A percentile compares a stretch with the other conserved stretches of the same genome.
Evolutionary conservation across 176 grass and related monocot species (phyloP).

Genomic region (Urochloa ruziziensis): DNA sequence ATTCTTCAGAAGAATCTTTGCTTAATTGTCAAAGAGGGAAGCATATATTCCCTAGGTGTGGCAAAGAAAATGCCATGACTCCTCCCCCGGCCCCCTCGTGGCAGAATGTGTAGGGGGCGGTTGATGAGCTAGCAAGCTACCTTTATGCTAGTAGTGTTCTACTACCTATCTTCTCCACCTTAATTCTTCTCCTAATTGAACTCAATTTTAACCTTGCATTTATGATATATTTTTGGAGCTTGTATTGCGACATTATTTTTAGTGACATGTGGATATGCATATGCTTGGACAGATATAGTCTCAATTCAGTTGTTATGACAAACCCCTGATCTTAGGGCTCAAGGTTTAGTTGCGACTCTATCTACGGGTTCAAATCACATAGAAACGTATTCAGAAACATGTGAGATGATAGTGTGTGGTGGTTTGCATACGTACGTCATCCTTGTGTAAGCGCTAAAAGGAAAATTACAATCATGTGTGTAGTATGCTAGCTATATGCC

Average conservation of each 20-base stretch:
- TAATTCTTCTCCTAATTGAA: conserved; percentile 19
- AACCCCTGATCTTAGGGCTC: neutral
- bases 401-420: no score
- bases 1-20: conserved; percentile 49
- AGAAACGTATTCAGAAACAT: no score
- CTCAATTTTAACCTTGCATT: conserved; percentile 36
- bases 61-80: conserved; percentile 42
- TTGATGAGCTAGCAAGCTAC: neutral
- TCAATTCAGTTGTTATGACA: neutral
- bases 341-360: no score
- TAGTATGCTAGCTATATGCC: neutral
- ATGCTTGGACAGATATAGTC: conserved; percentile 35
- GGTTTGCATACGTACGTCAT: no score
- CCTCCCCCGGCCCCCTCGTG: neutral
- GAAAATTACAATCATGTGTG: neutral
- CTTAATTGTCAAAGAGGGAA: conserved; percentile 74
- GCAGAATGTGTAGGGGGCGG: conserved; percentile 16
- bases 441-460: no score
- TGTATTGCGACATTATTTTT: conserved; percentile 1
- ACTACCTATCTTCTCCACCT: conserved; percentile 36
- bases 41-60: conserved; percentile 72
- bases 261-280: conserved; percentile 14
- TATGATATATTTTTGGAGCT: conserved; percentile 3
- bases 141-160: neutral
- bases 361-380: no score